These are phyloP conservation scores for Funneliformis caledonium DNA, from an alignment of 371 early-diverging fungal genomes.

Conservation along the genomic window DNA sequence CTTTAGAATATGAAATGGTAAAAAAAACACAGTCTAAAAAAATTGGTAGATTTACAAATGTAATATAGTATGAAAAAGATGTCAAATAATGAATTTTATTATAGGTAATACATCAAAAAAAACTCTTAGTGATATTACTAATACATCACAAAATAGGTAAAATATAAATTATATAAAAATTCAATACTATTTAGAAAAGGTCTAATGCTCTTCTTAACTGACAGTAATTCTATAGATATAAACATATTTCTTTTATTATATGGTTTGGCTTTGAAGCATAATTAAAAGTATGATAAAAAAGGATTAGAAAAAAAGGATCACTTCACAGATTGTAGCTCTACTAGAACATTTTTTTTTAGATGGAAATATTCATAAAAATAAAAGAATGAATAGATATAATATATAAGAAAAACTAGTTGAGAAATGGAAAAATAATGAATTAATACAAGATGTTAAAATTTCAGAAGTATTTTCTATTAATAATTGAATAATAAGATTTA, in stretches of 20 bases:
- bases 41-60: no score
- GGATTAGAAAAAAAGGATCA: not conserved
- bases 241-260: not conserved
- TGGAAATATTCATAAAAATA: not conserved
- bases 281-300: not conserved
- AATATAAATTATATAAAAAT: not conserved
- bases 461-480: not conserved
- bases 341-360: not conserved
- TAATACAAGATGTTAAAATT: not conserved
- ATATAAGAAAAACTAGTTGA: not conserved
- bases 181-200: not conserved
- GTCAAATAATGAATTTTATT: not conserved
- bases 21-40: no score
- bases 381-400: not conserved
- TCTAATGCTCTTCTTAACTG: not conserved
- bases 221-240: no score
- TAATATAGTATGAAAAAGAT: not conserved
- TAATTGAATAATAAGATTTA: not conserved
- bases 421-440: not conserved
- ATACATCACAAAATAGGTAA: not conserved
- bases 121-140: not conserved
- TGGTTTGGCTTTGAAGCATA: not conserved
- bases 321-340: not conserved
- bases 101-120: not conserved
- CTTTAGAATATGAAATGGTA: no score